phyloP scores from a whole-genome alignment of 345 rosid genomes.

The Adansonia digitata region DNA sequence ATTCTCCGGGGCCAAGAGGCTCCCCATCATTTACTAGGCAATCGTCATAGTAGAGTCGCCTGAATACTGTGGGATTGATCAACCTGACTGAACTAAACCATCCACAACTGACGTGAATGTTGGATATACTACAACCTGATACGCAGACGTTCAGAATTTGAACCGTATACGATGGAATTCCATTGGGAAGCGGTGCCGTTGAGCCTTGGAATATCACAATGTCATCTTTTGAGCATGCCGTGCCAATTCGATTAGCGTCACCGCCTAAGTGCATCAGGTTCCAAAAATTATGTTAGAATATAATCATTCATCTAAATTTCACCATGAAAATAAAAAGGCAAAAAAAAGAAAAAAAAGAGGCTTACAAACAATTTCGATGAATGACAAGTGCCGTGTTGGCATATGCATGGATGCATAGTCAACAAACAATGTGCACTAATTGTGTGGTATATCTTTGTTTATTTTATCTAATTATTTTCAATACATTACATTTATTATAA shows the following conservation, averaged over 20 bases:
- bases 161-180: conserved; percentile 61
- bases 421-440: too few relatives aligned
- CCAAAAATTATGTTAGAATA: too few relatives aligned
- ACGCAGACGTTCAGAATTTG: conserved; percentile 42
- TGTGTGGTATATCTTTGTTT: too few relatives aligned
- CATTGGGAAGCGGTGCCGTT: conserved; percentile 51
- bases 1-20: conserved; percentile 54
- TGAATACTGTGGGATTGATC: conserved; percentile 55
- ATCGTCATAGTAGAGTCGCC: conserved; percentile 50
- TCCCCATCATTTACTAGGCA: conserved; percentile 64
- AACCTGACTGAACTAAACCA: conserved; percentile 65
- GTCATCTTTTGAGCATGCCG: conserved; percentile 59
- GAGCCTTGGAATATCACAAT: conserved; percentile 52
- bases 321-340: too few relatives aligned
- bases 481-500: too few relatives aligned
- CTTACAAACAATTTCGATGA: too few relatives aligned
- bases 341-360: too few relatives aligned
- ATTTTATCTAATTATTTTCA: too few relatives aligned
- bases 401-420: too few relatives aligned
- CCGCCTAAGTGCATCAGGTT: conserved; percentile 9
- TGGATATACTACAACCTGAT: conserved; percentile 50
- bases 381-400: too few relatives aligned
- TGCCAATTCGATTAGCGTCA: conserved; percentile 39
- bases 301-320: too few relatives aligned
- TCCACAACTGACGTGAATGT: conserved; percentile 69